Evolutionary conservation across 1,139 yeast genomes (phyloP).

Genomic region (Yamadazyma triangularis): DNA sequence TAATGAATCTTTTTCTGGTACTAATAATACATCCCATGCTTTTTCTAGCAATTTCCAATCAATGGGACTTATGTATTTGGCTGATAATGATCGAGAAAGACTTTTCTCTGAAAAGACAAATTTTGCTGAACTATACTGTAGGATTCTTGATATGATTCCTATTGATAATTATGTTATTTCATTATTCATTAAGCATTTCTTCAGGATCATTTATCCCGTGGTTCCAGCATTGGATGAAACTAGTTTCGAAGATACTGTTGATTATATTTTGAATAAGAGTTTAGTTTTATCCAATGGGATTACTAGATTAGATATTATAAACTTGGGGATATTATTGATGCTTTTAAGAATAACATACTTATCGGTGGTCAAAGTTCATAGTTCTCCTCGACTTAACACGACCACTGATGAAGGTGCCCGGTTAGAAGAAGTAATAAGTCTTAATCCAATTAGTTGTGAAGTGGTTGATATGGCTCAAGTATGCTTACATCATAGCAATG

Average conservation of each 20-base stretch:
- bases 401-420: conserved; percentile 2
- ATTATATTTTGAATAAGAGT: conserved; percentile 12
- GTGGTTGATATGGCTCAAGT: conserved; percentile 27
- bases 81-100: too few relatives aligned
- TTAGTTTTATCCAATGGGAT: conserved; percentile 12
- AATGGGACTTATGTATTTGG: too few relatives aligned
- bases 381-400: conserved; percentile 11
- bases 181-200: conserved; percentile 17
- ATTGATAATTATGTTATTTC: background rate
- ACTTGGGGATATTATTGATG: conserved; percentile 19
- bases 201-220: conserved; percentile 38
- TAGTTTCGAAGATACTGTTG: conserved; percentile 14
- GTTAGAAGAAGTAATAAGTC: too few relatives aligned
- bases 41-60: too few relatives aligned
- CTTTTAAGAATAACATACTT: conserved; percentile 20
- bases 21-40: too few relatives aligned
- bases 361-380: too few relatives aligned
- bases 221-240: conserved; percentile 44
- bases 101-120: too few relatives aligned
- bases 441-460: conserved; percentile 13
- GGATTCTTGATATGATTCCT: conserved; percentile 3
- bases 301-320: conserved; percentile 23
- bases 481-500: conserved; percentile 34
- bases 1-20: conserved; percentile 1
- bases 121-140: too few relatives aligned